Conservation (phyloP, 1,284 basidiomycete genomes). For the Ganoderma lingzhi region DNA sequence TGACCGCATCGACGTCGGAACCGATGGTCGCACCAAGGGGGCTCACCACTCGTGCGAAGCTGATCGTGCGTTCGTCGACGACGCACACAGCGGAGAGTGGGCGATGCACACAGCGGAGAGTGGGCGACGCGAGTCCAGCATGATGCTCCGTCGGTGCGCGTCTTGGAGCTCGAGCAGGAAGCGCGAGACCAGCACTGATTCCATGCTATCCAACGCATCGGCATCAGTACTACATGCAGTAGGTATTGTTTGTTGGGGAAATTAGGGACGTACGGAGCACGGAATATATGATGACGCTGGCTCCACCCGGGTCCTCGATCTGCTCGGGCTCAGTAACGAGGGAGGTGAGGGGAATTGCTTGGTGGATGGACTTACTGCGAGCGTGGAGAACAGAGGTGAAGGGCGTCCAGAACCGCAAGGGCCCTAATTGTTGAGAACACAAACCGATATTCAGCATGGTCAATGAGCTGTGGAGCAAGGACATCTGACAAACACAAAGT, state of each 20-base stretch:
- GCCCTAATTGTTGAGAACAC: not conserved
- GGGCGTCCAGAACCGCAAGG: not conserved
- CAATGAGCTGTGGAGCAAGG: not conserved
- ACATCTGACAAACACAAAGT: not conserved
- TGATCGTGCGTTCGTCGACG: not conserved
- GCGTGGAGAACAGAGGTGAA: not conserved
- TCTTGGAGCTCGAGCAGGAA: conserved; percentile 7
- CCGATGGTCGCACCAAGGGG: not conserved
- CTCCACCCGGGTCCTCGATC: not conserved
- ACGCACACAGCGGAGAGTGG: not conserved
- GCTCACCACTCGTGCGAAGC: not conserved
- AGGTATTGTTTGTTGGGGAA: not conserved
- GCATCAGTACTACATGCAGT: not conserved
- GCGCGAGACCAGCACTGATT: not conserved
- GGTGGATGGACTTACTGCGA: not conserved
- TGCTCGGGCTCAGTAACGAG: not conserved
- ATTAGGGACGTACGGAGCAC: not conserved
- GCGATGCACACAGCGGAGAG: not conserved
- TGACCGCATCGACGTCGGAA: too few relatives aligned
- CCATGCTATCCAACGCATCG: not conserved
- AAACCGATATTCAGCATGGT: not conserved
- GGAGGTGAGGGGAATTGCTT: not conserved
- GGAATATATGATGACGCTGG: not conserved
- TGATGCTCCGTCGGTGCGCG: not conserved
- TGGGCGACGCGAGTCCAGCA: not conserved